Conservation (phyloP, 352 stramenopile species). For the Pelagophyceae sp. region DNA sequence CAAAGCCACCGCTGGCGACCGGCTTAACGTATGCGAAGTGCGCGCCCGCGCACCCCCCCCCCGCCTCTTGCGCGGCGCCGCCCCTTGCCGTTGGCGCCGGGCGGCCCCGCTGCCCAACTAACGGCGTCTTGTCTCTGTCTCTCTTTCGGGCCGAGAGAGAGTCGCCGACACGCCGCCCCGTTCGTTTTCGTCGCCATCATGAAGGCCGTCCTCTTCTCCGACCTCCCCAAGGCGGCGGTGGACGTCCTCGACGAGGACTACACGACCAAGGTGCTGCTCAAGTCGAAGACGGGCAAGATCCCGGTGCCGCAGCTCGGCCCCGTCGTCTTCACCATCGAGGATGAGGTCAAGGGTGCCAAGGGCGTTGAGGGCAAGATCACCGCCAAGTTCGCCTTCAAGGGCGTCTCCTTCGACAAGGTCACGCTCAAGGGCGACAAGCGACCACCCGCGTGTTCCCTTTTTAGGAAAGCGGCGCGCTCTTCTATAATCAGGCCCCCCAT, state of each 20-base stretch:
- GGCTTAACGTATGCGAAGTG: no score
- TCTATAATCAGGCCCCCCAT: background rate
- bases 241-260: constrained; percentile 12
- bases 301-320: background rate
- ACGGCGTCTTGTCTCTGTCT: no score
- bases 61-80: no score
- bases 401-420: constrained; percentile 14
- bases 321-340: constrained; percentile 4
- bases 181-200: background rate
- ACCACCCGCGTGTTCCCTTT: background rate
- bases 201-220: background rate
- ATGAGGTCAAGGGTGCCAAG: constrained; percentile 6
- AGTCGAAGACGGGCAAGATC: background rate
- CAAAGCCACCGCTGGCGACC: no score
- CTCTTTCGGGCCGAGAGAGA: no score
- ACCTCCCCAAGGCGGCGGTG: background rate
- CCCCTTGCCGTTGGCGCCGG: no score
- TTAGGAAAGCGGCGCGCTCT: no score
- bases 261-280: constrained; percentile 15
- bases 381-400: background rate
- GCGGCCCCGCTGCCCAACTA: no score
- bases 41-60: no score
- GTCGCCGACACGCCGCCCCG: no score
- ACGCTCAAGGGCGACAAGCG: background rate
- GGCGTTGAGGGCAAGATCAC: constrained; percentile 16